A percentile compares a stretch with the other conserved stretches of the same genome.
These are phyloP conservation scores for Monosporozyma aerobia DNA, from an alignment of 805 yeast species.

Conservation along the genomic window DNA sequence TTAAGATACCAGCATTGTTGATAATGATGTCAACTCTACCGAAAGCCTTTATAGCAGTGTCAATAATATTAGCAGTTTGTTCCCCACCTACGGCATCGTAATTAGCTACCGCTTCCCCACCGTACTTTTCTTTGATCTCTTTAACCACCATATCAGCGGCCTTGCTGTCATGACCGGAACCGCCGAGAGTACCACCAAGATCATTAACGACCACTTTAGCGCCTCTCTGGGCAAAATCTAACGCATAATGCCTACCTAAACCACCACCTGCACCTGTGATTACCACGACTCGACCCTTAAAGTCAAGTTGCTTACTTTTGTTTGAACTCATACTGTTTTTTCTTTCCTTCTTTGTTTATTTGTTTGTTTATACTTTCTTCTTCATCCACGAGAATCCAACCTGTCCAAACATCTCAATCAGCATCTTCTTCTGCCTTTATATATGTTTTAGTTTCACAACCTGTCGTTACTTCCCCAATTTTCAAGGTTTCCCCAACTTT, in stretches of 20 bases:
- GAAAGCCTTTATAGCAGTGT: constrained; percentile 76
- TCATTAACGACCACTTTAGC: constrained; percentile 95
- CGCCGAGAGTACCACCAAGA: constrained; percentile 74
- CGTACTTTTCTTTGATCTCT: constrained; percentile 55
- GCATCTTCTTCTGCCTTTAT: neutral
- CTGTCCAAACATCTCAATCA: too few species aligned
- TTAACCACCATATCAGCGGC: constrained; percentile 88
- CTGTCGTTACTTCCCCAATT: too few species aligned
- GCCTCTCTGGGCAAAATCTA: constrained; percentile 81
- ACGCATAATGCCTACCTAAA: constrained; percentile 78
- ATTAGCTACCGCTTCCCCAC: constrained; percentile 88
- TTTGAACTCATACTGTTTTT: neutral
- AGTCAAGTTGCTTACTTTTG: constrained; percentile 16
- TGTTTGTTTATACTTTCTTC: neutral
- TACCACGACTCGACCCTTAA: constrained; percentile 80
- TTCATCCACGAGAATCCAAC: neutral
- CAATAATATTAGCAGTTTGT: constrained; percentile 74
- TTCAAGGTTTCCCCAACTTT: too few species aligned
- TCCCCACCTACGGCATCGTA: constrained; percentile 72
- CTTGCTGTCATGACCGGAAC: constrained; percentile 56
- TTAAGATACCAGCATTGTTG: constrained; percentile 91
- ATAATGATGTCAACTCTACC: constrained; percentile 84
- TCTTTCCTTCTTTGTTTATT: neutral
- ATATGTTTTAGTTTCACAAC: neutral
- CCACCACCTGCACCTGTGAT: constrained; percentile 99